Base-by-base conservation (phyloP, 805 yeast species). In the Ogataea thermomethanolica region DNA sequence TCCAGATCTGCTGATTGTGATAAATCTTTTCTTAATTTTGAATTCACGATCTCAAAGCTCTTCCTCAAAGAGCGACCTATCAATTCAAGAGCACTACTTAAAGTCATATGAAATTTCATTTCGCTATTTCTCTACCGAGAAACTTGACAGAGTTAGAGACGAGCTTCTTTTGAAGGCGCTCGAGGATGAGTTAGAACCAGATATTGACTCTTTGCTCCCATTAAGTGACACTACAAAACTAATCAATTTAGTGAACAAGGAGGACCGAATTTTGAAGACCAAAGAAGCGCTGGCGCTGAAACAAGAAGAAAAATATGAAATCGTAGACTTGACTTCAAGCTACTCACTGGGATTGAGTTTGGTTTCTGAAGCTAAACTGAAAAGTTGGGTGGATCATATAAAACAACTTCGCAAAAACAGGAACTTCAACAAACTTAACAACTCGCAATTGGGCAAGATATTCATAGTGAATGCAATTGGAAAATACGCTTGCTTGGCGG, bases 401-500 rank as follows among this genome's bases (percentile, higher is more conserved):
- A 39, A 15, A 11, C 32, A 27, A n/a, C 14, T 25, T 9, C 15
- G 35, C 24, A 44, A 28, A 8, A 25, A 38, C 14, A 22, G 33
- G 23, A 32, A 37, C 10, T 24, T 21, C 13, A 31, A 32, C 9
- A 22, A 38, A 2, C 20, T 37, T 14, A 20, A 34, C 14, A 32
- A 31, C 15, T 29, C 53, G 1, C 41, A 37, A 13, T 45, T 58
- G 9, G 53, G 50, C 3, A 54, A 53, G 35, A 40, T 53, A 7
- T 55, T 55, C 37, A 28, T 68, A 4, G 53, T 73, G 8, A 62
- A 69, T 9, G 60, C 73, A 1, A 40, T 75, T 21, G 71, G 74
- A 7, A 53, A 62, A 31, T 64, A 66, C 35, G 66, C 74, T 4
- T 74, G 80, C 49, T 33, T 72, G n/a, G 35, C 64, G 1, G 57